Percentiles rank a stretch among this genome's conserved stretches.
phyloP scores from a whole-genome alignment of 345 rosid genomes.

The Eucalyptus fibrosa region DNA sequence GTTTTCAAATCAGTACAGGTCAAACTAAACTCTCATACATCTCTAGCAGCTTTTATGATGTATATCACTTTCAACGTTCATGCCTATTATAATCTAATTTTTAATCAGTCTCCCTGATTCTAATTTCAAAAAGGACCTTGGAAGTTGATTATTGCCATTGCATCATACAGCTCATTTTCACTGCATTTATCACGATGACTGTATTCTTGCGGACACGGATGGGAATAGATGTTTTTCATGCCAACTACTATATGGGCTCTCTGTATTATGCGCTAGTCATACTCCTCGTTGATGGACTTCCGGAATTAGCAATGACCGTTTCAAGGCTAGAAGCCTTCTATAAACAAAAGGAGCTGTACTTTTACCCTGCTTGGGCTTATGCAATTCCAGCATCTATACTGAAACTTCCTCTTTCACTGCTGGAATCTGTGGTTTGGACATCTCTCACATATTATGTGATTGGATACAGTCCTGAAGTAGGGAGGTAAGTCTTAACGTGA shows the following conservation, averaged over 20 bases:
- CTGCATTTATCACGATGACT: slow-evolving; percentile 48
- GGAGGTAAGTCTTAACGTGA: slow-evolving; percentile 24
- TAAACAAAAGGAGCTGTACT: slow-evolving; percentile 41
- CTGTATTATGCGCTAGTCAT: slow-evolving; percentile 30
- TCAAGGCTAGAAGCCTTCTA: slow-evolving; percentile 40
- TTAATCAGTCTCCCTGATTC: background rate
- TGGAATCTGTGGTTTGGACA: slow-evolving; percentile 49
- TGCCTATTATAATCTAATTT: background rate
- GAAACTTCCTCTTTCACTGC: slow-evolving; percentile 37
- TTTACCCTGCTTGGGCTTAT: slow-evolving; percentile 69
- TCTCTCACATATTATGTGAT: slow-evolving; percentile 61
- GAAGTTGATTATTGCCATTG: background rate
- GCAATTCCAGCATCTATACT: slow-evolving; percentile 40
- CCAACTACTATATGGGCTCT: slow-evolving; percentile 37
- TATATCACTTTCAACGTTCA: background rate
- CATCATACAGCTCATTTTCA: slow-evolving; percentile 27
- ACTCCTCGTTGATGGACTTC: slow-evolving; percentile 32
- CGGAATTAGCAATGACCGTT: slow-evolving; percentile 38
- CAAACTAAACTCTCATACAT: background rate
- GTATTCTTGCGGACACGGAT: slow-evolving; percentile 26
- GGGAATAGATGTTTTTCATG: slow-evolving; percentile 32
- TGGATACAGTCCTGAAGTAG: slow-evolving; percentile 65
- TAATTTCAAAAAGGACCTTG: background rate
- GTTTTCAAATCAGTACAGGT: slow-evolving; percentile 46
- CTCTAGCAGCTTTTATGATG: background rate